Evolutionary conservation across 768 basidiomycete species (phyloP).

Genomic region (Termitomyces sp.): DNA sequence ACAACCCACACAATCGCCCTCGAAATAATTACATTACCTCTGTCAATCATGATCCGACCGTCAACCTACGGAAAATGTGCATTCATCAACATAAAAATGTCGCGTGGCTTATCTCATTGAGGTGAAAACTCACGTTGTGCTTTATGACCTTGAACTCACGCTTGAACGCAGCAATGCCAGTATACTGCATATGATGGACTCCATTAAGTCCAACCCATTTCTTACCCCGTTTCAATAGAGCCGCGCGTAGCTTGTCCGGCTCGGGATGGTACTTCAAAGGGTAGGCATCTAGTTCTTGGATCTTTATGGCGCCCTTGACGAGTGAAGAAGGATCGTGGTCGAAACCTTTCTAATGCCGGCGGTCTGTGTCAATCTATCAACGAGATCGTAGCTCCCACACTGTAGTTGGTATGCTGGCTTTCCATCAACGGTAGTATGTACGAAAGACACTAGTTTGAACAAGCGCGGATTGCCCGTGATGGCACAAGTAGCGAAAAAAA

Average conservation of each 20-base stretch:
- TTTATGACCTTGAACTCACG: slow-evolving; percentile 32
- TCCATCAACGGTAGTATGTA: slow-evolving; percentile 30
- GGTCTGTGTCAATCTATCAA: slow-evolving; percentile 33
- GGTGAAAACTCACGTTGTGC: slow-evolving; percentile 39
- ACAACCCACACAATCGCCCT: background rate
- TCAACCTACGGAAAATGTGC: slow-evolving; percentile 33
- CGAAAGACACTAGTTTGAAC: slow-evolving; percentile 40
- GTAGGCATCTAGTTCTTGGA: slow-evolving; percentile 46
- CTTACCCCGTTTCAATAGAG: slow-evolving; percentile 45
- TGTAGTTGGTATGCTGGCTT: slow-evolving; percentile 38
- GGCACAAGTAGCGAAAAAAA: slow-evolving; percentile 49
- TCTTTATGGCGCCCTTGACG: slow-evolving; percentile 46
- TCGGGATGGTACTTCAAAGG: slow-evolving; percentile 50
- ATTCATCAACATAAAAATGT: background rate
- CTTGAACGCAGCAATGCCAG: slow-evolving; percentile 45
- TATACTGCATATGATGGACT: slow-evolving; percentile 53
- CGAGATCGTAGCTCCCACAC: slow-evolving; percentile 50
- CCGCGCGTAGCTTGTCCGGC: slow-evolving; percentile 35
- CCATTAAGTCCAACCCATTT: slow-evolving; percentile 54
- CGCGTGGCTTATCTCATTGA: background rate
- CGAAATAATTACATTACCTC: slow-evolving; percentile 28
- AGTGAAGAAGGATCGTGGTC: slow-evolving; percentile 34
- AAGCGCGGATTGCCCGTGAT: slow-evolving; percentile 50
- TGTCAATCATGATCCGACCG: slow-evolving; percentile 60
- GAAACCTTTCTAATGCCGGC: slow-evolving; percentile 37